Percentiles rank a stretch among this genome's conserved stretches.
phyloP scores from a whole-genome alignment of 2,329 filamentous ascomycete genomes.

The Chaetomium olivaceum region DNA sequence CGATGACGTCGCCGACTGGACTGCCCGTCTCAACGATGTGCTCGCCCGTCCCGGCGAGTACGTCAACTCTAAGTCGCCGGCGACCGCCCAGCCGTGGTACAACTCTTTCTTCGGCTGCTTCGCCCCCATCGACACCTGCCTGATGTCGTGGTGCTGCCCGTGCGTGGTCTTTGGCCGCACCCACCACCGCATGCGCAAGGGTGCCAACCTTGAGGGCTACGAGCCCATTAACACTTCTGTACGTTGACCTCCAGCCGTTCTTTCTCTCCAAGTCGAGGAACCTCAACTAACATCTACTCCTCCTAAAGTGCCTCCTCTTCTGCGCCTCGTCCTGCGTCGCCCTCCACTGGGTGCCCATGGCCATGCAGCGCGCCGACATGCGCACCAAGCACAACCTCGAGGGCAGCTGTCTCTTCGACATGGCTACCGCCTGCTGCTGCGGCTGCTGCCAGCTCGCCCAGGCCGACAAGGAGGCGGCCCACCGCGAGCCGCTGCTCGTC shows the following conservation, averaged over 20 bases:
- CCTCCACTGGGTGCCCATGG: conserved; percentile 45
- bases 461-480: conserved; percentile 49
- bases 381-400: conserved; percentile 49
- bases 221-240: conserved; percentile 51
- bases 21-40: conserved; percentile 46
- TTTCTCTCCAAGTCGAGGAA: neutral
- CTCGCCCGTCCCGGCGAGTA: conserved; percentile 45
- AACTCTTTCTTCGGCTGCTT: conserved; percentile 48
- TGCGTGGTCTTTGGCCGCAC: conserved; percentile 53
- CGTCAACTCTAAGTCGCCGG: conserved; percentile 46
- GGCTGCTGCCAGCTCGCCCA: conserved; percentile 48
- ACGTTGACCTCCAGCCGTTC: conserved; percentile 29
- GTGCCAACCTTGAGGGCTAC: conserved; percentile 45
- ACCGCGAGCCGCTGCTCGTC: conserved; percentile 37
- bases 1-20: conserved; percentile 48
- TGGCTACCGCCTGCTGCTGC: conserved; percentile 48
- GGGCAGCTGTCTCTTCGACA: conserved; percentile 46
- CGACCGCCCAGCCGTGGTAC: conserved; percentile 42
- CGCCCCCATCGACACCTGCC: conserved; percentile 46
- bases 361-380: conserved; percentile 49
- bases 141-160: conserved; percentile 49
- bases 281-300: neutral
- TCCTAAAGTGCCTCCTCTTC: conserved; percentile 48
- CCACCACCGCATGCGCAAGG: conserved; percentile 47
- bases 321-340: conserved; percentile 44